Percentiles rank a stretch among this genome's conserved stretches.
These are phyloP conservation scores for Ogataea glucozyma DNA, from an alignment of 805 yeast species.

Conservation along the genomic window DNA sequence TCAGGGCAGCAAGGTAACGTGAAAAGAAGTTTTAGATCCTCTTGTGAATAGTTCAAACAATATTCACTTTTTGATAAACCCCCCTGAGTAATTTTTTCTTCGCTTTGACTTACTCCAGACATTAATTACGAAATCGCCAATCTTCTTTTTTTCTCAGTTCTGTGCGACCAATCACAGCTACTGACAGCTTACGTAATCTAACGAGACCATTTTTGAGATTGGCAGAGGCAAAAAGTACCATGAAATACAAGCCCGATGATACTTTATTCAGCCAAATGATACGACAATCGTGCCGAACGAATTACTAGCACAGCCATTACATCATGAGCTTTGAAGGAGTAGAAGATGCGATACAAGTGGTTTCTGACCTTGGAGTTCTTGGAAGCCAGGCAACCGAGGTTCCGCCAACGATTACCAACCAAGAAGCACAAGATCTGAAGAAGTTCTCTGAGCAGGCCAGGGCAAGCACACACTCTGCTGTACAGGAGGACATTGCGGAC, in stretches of 20 bases:
- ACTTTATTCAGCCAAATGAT: too few relatives aligned
- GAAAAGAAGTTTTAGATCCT: too few relatives aligned
- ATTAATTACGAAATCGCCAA: not conserved
- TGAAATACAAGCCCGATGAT: too few relatives aligned
- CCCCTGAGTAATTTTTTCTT: too few relatives aligned
- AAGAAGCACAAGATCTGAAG: constrained; percentile 18
- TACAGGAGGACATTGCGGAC: not conserved
- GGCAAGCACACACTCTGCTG: not conserved
- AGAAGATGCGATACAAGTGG: constrained; percentile 17
- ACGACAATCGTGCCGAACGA: too few relatives aligned
- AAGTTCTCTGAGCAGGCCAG: constrained; percentile 2
- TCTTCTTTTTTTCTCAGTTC: not conserved
- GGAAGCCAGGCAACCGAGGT: constrained; percentile 16
- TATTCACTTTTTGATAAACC: too few relatives aligned
- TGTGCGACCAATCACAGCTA: constrained; percentile 5
- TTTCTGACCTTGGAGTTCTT: constrained; percentile 15
- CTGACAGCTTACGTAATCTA: constrained; percentile 1
- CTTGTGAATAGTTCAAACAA: too few relatives aligned
- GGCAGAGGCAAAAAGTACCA: too few relatives aligned
- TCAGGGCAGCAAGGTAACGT: too few relatives aligned
- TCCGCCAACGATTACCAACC: constrained; percentile 13
- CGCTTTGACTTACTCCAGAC: too few relatives aligned
- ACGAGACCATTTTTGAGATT: not conserved
- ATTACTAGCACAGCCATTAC: not conserved
- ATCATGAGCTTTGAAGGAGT: constrained; percentile 14